Evolutionary conservation across 371 early-diverging fungal species (phyloP).

Genomic region (Mucor irregularis): DNA sequence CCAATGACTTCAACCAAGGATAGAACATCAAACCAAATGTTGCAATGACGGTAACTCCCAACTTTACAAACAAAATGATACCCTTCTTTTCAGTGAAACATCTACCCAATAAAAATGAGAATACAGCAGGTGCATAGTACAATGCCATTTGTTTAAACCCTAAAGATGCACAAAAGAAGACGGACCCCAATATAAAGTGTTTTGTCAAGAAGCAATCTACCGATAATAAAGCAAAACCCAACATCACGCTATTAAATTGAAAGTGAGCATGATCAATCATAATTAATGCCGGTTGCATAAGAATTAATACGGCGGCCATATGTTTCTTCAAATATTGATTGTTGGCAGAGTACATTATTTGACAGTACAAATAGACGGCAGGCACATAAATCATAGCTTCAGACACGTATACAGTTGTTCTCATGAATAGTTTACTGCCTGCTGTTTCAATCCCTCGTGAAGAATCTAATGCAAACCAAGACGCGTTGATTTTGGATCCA

Average conservation of each 20-base stretch:
- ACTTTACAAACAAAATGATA: constrained; percentile 60
- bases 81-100: constrained; percentile 58
- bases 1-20: constrained; percentile 70
- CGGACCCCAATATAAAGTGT: constrained; percentile 67
- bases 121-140: constrained; percentile 89
- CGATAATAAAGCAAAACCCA: constrained; percentile 82
- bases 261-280: constrained; percentile 96
- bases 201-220: constrained; percentile 65
- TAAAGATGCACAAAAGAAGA: constrained; percentile 80
- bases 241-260: constrained; percentile 95
- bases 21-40: constrained; percentile 68
- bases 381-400: constrained; percentile 81
- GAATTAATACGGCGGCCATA: constrained; percentile 57
- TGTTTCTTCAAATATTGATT: constrained; percentile 43
- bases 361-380: constrained; percentile 64
- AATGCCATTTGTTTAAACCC: constrained; percentile 96
- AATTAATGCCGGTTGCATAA: constrained; percentile 84
- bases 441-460: constrained; percentile 84
- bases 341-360: constrained; percentile 38
- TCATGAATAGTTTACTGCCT: constrained; percentile 85
- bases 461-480: constrained; percentile 81
- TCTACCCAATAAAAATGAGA: constrained; percentile 80
- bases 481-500: constrained; percentile 73
- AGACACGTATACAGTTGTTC: constrained; percentile 75
- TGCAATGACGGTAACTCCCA: constrained; percentile 73